Percentiles rank a stretch among this genome's conserved stretches.
phyloP scores from a whole-genome alignment of 164 flowering plant species.

The Dillenia turbinata region DNA sequence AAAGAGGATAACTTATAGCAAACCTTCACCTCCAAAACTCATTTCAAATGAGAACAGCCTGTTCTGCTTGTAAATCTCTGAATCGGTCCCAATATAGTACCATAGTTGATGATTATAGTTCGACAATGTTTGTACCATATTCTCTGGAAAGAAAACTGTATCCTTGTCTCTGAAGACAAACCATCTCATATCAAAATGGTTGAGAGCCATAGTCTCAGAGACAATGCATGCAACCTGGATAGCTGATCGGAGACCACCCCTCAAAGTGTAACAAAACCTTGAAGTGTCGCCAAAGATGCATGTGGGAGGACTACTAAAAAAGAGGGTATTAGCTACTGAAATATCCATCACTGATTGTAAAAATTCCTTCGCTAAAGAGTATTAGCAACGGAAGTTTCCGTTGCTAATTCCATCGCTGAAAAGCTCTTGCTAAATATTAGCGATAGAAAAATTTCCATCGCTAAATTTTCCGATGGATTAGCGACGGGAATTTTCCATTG shows the following conservation, averaged over 20 bases:
- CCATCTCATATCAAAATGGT: conserved; percentile 43
- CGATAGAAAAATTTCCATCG: too few species aligned
- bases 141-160: conserved; percentile 52
- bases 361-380: too few species aligned
- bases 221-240: conserved; percentile 54
- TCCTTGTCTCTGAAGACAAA: conserved; percentile 63
- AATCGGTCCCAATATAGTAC: conserved; percentile 54
- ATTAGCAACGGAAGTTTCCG: too few species aligned
- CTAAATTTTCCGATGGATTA: too few species aligned
- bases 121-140: conserved; percentile 44
- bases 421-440: too few species aligned
- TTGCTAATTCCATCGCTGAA: too few species aligned
- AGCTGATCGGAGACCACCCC: conserved; percentile 38
- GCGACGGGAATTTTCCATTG: too few species aligned
- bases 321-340: too few species aligned
- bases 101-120: conserved; percentile 50
- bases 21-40: conserved; percentile 65
- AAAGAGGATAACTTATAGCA: conserved; percentile 61
- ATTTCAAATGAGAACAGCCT: conserved; percentile 30
- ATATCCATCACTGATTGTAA: too few species aligned
- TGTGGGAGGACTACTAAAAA: conserved; percentile 46
- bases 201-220: conserved; percentile 35
- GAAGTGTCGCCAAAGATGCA: conserved; percentile 53
- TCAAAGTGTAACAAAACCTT: conserved; percentile 40
- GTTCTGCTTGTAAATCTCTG: conserved; percentile 50